phyloP scores from a whole-genome alignment of 1,284 basidiomycete genomes.

The Cronartium ribicola region DNA sequence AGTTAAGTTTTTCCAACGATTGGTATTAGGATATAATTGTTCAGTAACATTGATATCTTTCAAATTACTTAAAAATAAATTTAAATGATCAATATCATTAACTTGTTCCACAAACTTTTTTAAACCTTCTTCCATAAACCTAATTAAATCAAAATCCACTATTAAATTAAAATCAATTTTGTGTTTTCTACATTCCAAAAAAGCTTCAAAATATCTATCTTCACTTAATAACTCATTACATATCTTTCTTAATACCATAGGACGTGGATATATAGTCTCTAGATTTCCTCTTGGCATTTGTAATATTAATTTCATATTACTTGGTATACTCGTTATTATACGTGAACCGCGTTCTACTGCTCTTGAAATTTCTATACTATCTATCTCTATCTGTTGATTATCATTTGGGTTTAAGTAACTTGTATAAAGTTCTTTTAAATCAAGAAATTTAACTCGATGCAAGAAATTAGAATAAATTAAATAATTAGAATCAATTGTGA shows the following conservation, averaged over 20 bases:
- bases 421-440: slow-evolving; percentile 54
- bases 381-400: background rate
- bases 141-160: slow-evolving; percentile 68
- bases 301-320: slow-evolving; percentile 79
- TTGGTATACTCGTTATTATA: slow-evolving; percentile 78
- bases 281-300: slow-evolving; percentile 98
- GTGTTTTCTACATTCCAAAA: slow-evolving; percentile 85
- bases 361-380: slow-evolving; percentile 52
- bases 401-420: background rate
- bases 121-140: slow-evolving; percentile 64
- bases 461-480: slow-evolving; percentile 80
- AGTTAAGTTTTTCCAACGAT: slow-evolving; percentile 18
- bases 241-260: slow-evolving; percentile 78
- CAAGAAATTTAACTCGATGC: slow-evolving; percentile 75
- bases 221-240: slow-evolving; percentile 48
- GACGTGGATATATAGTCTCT: slow-evolving; percentile 88
- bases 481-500: slow-evolving; percentile 72
- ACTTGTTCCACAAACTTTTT: slow-evolving; percentile 75
- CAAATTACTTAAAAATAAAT: slow-evolving; percentile 80
- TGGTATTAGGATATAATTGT: slow-evolving; percentile 17
- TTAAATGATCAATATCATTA: slow-evolving; percentile 82
- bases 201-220: slow-evolving; percentile 69
- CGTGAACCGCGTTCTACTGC: slow-evolving; percentile 78
- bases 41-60: slow-evolving; percentile 57
- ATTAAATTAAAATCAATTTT: slow-evolving; percentile 85